Evolutionary conservation across 495 filamentous ascomycete genomes (phyloP), one percentile per base, ranked within the genome.

Genomic region (Penicillium odoratum): DNA sequence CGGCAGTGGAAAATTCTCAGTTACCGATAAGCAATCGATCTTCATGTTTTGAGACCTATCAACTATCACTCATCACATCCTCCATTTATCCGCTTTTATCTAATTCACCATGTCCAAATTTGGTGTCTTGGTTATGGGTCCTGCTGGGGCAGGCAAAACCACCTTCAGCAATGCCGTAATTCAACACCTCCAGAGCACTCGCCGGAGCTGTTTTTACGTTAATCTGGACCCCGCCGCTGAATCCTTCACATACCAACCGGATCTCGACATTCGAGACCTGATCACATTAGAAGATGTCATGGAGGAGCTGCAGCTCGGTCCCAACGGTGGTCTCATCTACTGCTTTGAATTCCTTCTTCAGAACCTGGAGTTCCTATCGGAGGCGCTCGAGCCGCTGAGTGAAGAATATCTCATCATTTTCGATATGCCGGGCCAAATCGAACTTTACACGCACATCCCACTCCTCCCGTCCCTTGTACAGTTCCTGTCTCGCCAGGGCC

Each of bases 381-480:
- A 96, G 49, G 81, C 86, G 0, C 85, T 98, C 16, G 92, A 96
- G 58, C 84, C 88, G 42, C 79, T 96, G 13, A 91, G 89, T 5
- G 94, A 98, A 60, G 94, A 98, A 65, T 96, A 95, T 71, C 79
- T 98, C 43, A 94, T 96, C 67, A 88, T 98, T 49, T 91, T 98
- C 78, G 94, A 98, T 73, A 97, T 97, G 89, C 94, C 94, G 0
- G 94, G 94, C 51, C 94, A 98, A 74, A 97, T 98, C 73, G 94
- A 98, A 74, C 89, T 98, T 30, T 98, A 98, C 78, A 97, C 94
- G 11, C 94, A 98, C 68, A 88, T 97, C 30, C 94, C 94, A 11
- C 87, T 98, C 64, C 76, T 98, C 26, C 94, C 94, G 3, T 85
- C 83, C n/a, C 82, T 98, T 40, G 85, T 90, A 51, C 86, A 85